These are phyloP conservation scores for Entomortierella beljakovae DNA, from an alignment of 192 early-diverging fungal species.

Conservation along the genomic window DNA sequence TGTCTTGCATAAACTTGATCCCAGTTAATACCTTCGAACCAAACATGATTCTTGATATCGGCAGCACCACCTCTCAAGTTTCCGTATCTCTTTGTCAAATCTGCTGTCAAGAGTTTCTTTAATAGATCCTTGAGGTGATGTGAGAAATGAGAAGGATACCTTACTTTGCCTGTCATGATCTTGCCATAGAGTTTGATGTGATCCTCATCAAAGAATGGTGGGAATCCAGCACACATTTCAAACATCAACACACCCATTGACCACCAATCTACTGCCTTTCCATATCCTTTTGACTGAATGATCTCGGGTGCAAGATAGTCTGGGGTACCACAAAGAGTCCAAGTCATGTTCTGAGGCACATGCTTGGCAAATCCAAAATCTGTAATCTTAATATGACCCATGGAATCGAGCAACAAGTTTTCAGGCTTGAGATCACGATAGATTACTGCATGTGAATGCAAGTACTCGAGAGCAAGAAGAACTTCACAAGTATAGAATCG, in stretches of 20 bases:
- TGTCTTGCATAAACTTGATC: slow-evolving; percentile 74
- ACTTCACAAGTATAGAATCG: slow-evolving; percentile 85
- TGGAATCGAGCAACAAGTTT: slow-evolving; percentile 79
- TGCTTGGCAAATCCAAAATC: slow-evolving; percentile 92
- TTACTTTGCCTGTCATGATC: slow-evolving; percentile 84
- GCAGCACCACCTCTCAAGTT: slow-evolving; percentile 84
- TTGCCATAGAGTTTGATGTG: slow-evolving; percentile 94
- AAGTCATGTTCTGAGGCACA: slow-evolving; percentile 84
- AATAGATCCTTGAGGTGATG: slow-evolving; percentile 85
- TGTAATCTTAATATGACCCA: slow-evolving; percentile 88
- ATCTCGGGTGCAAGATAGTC: slow-evolving; percentile 88
- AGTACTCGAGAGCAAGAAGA: slow-evolving; percentile 79
- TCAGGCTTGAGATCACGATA: slow-evolving; percentile 91
- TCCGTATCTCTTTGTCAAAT: slow-evolving; percentile 87
- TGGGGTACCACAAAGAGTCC: slow-evolving; percentile 89
- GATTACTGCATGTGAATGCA: slow-evolving; percentile 81
- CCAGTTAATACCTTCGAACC: slow-evolving; percentile 97
- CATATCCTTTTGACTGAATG: slow-evolving; percentile 94
- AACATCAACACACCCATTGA: slow-evolving; percentile 91
- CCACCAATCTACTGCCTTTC: slow-evolving; percentile 95
- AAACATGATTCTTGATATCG: slow-evolving; percentile 94
- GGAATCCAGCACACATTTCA: slow-evolving; percentile 94
- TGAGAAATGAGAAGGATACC: slow-evolving; percentile 88
- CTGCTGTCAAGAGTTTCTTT: slow-evolving; percentile 79
- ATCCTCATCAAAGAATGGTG: slow-evolving; percentile 96